Percentiles rank a stretch among this genome's conserved stretches.
Evolutionary conservation across 1,139 yeast species (phyloP).

Genomic region (Geotrichum restrictum): DNA sequence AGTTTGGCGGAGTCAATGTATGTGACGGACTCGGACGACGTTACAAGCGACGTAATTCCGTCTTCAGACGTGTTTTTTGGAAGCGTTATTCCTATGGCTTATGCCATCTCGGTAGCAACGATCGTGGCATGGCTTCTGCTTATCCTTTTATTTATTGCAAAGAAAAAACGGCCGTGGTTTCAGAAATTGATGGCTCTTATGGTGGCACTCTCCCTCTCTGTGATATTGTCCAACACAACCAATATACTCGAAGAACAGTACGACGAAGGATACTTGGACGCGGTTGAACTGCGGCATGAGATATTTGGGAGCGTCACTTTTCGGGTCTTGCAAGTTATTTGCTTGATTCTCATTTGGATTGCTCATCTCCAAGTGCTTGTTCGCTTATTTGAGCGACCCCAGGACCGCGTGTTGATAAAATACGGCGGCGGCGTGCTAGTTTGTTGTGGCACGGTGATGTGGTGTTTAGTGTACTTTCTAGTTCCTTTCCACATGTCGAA

Average conservation of each 20-base stretch:
- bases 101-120: conserved; percentile 37
- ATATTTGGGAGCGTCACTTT: conserved; percentile 51
- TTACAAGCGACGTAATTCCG: neutral
- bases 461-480: conserved; percentile 24
- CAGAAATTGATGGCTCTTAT: conserved; percentile 37
- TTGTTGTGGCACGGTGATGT: conserved; percentile 35
- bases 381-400: conserved; percentile 64
- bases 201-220: conserved; percentile 35
- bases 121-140: conserved; percentile 39
- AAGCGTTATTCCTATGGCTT: conserved; percentile 38
- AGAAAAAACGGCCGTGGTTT: conserved; percentile 36
- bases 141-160: conserved; percentile 34
- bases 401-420: conserved; percentile 62
- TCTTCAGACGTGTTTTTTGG: conserved; percentile 33
- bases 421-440: conserved; percentile 46
- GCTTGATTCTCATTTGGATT: conserved; percentile 60
- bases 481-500: conserved; percentile 30
- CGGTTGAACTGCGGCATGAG: conserved; percentile 49
- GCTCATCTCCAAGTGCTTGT: conserved; percentile 76
- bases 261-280: conserved; percentile 50
- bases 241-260: conserved; percentile 40
- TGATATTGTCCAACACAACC: conserved; percentile 33
- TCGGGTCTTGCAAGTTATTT: conserved; percentile 56
- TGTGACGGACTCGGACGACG: neutral
- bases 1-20: too few relatives aligned